Conservation (phyloP, 192 early-diverging fungal species). For the Mortierella alpina region DNA sequence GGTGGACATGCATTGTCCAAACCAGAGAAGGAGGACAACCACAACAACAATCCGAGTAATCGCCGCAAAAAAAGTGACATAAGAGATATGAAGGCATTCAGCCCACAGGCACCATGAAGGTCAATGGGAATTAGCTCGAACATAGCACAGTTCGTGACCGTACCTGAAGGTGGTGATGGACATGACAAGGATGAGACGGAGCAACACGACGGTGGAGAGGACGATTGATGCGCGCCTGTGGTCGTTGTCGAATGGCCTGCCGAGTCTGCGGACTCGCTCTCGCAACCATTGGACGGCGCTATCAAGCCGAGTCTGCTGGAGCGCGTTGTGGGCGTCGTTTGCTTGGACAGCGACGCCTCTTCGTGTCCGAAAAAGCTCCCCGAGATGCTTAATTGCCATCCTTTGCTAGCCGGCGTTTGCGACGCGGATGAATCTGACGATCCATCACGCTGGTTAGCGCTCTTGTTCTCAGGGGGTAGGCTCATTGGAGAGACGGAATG, state of each 20-base stretch:
- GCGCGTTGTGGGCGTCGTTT: background rate
- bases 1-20: background rate
- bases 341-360: background rate
- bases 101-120: too few species aligned
- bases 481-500: constrained; percentile 26
- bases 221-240: constrained; percentile 36
- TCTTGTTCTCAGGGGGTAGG: constrained; percentile 1
- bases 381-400: constrained; percentile 5
- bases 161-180: constrained; percentile 45
- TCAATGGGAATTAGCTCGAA: too few species aligned
- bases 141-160: background rate
- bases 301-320: background rate
- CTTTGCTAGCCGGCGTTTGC: constrained; percentile 1
- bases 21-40: background rate
- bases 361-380: background rate
- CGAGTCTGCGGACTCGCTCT: constrained; percentile 35
- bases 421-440: too few species aligned
- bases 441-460: background rate
- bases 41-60: too few species aligned
- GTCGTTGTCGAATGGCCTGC: constrained; percentile 15
- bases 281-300: constrained; percentile 14
- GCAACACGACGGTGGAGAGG: constrained; percentile 24
- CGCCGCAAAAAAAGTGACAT: too few species aligned
- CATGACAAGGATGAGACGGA: constrained; percentile 18
- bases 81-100: too few species aligned